A percentile compares a stretch with the other conserved stretches of the same genome.
phyloP scores from a whole-genome alignment of 73 alveolate species.

The Uronychia binucleata region DNA sequence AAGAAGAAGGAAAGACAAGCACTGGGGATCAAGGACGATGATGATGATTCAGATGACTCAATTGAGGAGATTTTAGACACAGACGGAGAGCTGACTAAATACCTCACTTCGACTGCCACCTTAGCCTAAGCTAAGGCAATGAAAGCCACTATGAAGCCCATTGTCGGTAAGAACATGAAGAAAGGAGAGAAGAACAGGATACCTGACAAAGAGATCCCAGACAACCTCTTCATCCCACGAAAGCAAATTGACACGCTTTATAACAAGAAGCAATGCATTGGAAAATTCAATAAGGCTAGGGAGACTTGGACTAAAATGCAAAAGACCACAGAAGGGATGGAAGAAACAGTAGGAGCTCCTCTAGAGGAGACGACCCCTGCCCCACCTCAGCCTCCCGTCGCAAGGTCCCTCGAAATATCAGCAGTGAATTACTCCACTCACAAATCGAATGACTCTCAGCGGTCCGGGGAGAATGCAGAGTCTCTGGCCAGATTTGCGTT shows the following conservation, averaged over 20 bases:
- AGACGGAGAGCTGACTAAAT: neutral
- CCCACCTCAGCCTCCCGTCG: neutral
- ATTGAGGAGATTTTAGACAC: neutral
- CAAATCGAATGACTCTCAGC: neutral
- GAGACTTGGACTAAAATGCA: neutral
- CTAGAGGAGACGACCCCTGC: neutral
- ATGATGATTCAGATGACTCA: neutral
- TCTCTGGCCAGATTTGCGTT: no score
- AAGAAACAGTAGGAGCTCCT: neutral
- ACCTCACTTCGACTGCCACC: neutral
- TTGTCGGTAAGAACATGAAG: neutral
- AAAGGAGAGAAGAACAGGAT: neutral
- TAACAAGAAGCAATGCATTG: neutral
- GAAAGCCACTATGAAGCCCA: neutral
- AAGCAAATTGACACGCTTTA: neutral
- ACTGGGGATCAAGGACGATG: neutral
- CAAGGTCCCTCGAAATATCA: neutral
- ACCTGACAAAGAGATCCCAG: neutral
- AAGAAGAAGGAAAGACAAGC: neutral
- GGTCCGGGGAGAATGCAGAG: neutral
- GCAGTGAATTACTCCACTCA: neutral
- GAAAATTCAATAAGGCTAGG: neutral
- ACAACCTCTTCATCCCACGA: neutral
- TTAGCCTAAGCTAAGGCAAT: neutral
- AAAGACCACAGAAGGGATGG: neutral